Evolutionary conservation across 148 eudicot species (phyloP).

Genomic region (Mesembryanthemum crystallinum): DNA sequence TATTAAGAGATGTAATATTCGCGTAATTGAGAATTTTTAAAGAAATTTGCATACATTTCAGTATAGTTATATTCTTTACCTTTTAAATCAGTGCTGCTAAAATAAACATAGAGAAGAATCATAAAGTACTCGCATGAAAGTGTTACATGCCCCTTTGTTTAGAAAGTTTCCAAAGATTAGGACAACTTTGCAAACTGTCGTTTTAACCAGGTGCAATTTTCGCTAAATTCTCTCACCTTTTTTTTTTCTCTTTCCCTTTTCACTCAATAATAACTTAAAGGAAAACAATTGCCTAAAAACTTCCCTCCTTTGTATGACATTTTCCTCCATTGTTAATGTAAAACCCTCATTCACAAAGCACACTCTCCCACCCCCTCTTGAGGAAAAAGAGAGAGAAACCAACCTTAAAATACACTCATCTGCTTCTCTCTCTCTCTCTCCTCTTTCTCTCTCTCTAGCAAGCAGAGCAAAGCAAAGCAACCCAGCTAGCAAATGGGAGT

Average conservation of each 20-base stretch:
- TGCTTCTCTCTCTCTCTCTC: conserved; percentile 9
- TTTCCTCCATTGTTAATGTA: background rate
- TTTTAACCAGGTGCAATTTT: background rate
- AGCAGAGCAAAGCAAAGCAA: conserved; percentile 3
- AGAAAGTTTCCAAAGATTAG: conserved; percentile 3
- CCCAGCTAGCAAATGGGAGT: conserved; percentile 45
- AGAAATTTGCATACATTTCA: too few relatives aligned
- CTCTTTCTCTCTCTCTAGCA: background rate
- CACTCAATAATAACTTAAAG: background rate
- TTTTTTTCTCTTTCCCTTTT: background rate
- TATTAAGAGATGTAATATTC: too few relatives aligned
- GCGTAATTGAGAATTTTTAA: too few relatives aligned
- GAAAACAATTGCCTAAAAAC: background rate
- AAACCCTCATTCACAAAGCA: conserved; percentile 21
- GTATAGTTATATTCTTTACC: too few relatives aligned
- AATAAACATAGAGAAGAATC: too few relatives aligned
- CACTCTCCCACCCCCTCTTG: conserved; percentile 2
- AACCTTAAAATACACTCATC: conserved; percentile 20
- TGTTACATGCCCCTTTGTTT: background rate
- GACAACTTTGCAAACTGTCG: conserved; percentile 7
- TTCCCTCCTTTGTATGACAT: too few relatives aligned
- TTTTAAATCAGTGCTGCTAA: too few relatives aligned
- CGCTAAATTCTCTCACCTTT: background rate
- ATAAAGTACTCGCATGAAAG: too few relatives aligned
- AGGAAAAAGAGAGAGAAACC: conserved; percentile 23